These are phyloP conservation scores for Tetrahymena malaccensis DNA, from an alignment of 73 alveolate genomes.

Conservation along the genomic window DNA sequence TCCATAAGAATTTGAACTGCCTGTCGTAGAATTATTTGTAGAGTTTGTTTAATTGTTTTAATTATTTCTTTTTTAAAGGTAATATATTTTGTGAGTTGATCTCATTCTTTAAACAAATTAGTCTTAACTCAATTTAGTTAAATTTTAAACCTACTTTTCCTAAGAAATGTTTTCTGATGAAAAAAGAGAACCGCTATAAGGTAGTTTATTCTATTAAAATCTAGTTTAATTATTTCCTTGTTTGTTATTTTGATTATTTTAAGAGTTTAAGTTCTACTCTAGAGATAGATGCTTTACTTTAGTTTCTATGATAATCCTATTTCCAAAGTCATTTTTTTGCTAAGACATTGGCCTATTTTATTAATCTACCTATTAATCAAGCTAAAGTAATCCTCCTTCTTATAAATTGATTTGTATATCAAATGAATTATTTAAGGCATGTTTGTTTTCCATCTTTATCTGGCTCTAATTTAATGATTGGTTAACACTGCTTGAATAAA, in stretches of 20 bases:
- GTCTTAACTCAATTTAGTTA: background rate
- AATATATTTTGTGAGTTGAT: background rate
- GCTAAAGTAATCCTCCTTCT: background rate
- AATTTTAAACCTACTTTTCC: background rate
- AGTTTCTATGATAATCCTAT: background rate
- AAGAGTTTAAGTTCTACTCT: background rate
- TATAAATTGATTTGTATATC: background rate
- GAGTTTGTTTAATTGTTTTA: background rate
- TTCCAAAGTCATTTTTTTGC: background rate
- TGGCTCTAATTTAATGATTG: background rate
- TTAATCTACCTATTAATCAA: background rate
- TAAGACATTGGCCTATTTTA: background rate
- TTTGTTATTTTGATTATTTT: background rate
- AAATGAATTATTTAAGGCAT: background rate
- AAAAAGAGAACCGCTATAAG: background rate
- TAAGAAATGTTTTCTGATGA: background rate
- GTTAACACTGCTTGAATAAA: background rate
- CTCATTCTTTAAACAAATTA: background rate
- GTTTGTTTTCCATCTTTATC: background rate
- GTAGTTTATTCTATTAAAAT: background rate
- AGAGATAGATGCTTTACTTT: background rate
- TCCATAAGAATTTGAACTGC: background rate
- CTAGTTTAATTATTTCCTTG: background rate
- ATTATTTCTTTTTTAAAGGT: background rate
- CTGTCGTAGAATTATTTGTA: background rate